Evolutionary conservation across 345 rosid genomes (phyloP).

Genomic region (Gossypium raimondii): DNA sequence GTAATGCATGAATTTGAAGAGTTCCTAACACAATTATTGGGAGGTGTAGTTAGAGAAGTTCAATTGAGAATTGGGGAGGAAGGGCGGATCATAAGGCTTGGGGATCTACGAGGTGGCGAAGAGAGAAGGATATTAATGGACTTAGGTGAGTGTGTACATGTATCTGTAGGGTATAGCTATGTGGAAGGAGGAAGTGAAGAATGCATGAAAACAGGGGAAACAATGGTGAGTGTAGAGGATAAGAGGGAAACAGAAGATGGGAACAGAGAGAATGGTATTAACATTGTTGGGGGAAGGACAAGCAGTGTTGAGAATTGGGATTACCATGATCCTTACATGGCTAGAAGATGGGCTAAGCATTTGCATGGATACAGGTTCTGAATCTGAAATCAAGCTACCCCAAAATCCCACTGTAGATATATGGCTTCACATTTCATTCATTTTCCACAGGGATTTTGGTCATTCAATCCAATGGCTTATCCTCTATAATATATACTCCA

Average conservation of each 20-base stretch:
- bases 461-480: constrained; percentile 12
- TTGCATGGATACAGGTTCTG: constrained; percentile 64
- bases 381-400: constrained; percentile 20
- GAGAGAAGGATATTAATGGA: constrained; percentile 59
- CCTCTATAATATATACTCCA: background rate
- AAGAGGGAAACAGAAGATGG: constrained; percentile 34
- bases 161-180: constrained; percentile 61
- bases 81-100: constrained; percentile 46
- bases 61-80: constrained; percentile 69
- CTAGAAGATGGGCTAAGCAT: constrained; percentile 84
- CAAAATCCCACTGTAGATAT: background rate
- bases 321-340: constrained; percentile 72
- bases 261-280: constrained; percentile 21
- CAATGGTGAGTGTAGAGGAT: constrained; percentile 39
- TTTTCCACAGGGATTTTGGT: constrained; percentile 14
- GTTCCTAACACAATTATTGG: constrained; percentile 51
- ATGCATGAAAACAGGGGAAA: constrained; percentile 48
- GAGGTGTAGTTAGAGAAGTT: constrained; percentile 55
- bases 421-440: constrained; percentile 11
- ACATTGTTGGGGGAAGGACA: constrained; percentile 41
- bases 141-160: constrained; percentile 40
- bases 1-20: constrained; percentile 83
- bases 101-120: constrained; percentile 62
- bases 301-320: constrained; percentile 64
- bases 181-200: constrained; percentile 55